Evolutionary conservation across 2,329 filamentous ascomycete species (phyloP).

Genomic region (Penicillium sp.): DNA sequence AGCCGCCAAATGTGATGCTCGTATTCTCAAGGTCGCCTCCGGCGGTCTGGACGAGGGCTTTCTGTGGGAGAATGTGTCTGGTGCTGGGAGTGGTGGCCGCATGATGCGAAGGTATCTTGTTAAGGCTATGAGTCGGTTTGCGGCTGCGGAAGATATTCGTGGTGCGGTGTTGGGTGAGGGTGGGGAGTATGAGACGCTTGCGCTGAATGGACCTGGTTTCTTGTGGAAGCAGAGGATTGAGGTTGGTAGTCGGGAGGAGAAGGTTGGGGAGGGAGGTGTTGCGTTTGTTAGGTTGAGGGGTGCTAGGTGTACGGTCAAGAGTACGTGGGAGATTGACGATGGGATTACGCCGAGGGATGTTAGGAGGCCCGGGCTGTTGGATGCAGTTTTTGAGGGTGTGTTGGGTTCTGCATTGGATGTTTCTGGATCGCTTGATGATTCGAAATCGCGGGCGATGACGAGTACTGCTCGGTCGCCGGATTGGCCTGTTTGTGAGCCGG

Average conservation of each 20-base stretch:
- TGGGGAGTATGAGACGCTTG: slow-evolving; percentile 93
- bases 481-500: slow-evolving; percentile 15
- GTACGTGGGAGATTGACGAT: slow-evolving; percentile 22
- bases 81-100: slow-evolving; percentile 37
- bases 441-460: background rate
- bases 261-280: slow-evolving; percentile 72
- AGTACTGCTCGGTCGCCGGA: background rate
- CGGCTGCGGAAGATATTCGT: slow-evolving; percentile 50
- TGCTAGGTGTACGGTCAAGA: slow-evolving; percentile 55
- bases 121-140: slow-evolving; percentile 60
- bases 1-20: slow-evolving; percentile 73
- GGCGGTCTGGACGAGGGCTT: slow-evolving; percentile 79
- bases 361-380: slow-evolving; percentile 64
- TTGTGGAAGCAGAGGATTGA: slow-evolving; percentile 73
- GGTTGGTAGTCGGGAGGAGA: slow-evolving; percentile 56
- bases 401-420: slow-evolving; percentile 28
- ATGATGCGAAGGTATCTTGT: slow-evolving; percentile 49
- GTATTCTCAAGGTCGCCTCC: slow-evolving; percentile 92
- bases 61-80: slow-evolving; percentile 76
- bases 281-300: slow-evolving; percentile 66
- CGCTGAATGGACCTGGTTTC: slow-evolving; percentile 71
- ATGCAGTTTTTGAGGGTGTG: slow-evolving; percentile 57
- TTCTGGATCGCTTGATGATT: background rate
- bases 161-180: slow-evolving; percentile 86
- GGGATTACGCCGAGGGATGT: slow-evolving; percentile 29